Evolutionary conservation across 441 rosid species (phyloP).

Genomic region (Erodium texanum): DNA sequence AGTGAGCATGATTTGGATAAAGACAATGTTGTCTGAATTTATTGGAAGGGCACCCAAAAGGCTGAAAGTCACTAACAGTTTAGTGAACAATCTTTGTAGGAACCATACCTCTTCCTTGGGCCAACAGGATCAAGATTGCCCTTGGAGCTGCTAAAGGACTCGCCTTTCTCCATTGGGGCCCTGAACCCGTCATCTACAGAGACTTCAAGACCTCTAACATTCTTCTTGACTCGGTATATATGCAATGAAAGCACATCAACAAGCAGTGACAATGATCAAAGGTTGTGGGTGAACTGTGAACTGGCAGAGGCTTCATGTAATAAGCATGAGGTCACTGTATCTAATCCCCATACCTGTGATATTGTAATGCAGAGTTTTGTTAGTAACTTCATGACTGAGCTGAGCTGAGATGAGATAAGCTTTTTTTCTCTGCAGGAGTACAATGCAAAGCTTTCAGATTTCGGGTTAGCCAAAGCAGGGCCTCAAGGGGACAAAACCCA

Average conservation of each 20-base stretch:
- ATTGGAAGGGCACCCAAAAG: too few relatives aligned
- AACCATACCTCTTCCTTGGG: constrained; percentile 51
- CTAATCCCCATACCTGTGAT: too few relatives aligned
- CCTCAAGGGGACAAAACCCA: constrained; percentile 46
- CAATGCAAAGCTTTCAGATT: constrained; percentile 47
- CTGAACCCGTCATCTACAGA: constrained; percentile 43
- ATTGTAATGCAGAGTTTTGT: neutral
- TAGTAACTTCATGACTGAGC: neutral
- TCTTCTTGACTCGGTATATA: constrained; percentile 45
- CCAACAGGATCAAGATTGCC: constrained; percentile 39
- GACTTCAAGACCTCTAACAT: constrained; percentile 50
- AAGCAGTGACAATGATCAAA: neutral
- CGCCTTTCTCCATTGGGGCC: constrained; percentile 47
- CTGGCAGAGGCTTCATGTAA: too few relatives aligned
- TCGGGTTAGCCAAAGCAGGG: constrained; percentile 48
- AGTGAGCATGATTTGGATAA: neutral
- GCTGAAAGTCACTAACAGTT: too few relatives aligned
- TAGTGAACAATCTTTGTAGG: constrained; percentile 33
- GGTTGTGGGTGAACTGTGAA: too few relatives aligned
- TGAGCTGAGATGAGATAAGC: neutral
- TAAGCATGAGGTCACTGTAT: too few relatives aligned
- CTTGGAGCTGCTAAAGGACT: constrained; percentile 47
- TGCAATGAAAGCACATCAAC: constrained; percentile 6
- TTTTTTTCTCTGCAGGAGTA: constrained; percentile 29
- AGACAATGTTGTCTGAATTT: neutral